These are phyloP conservation scores for Colletotrichum sp. DNA, from an alignment of 2,329 filamentous ascomycete genomes.

Conservation along the genomic window DNA sequence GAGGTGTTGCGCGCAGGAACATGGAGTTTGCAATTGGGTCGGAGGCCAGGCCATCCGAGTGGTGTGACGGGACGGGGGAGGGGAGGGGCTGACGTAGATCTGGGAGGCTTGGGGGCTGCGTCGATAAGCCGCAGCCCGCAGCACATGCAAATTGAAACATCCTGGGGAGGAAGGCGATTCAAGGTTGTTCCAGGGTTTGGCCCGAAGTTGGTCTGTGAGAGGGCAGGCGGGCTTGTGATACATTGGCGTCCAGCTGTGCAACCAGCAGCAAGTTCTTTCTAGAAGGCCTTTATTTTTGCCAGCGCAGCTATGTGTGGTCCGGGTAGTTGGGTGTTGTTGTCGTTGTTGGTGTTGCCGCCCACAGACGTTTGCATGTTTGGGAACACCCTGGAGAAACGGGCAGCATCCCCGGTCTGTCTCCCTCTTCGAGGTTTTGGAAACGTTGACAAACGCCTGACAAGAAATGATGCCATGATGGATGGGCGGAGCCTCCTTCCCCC, in stretches of 20 bases:
- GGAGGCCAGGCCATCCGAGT: background rate
- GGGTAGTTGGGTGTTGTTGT: background rate
- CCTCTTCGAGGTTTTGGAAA: background rate
- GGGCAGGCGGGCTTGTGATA: background rate
- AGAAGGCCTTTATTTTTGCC: background rate
- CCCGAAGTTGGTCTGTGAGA: background rate
- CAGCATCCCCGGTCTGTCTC: background rate
- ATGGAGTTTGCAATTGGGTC: background rate
- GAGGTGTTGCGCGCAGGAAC: constrained; percentile 4
- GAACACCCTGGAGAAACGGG: background rate
- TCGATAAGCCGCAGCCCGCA: background rate
- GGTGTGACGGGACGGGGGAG: background rate
- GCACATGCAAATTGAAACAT: constrained; percentile 3
- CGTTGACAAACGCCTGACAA: background rate
- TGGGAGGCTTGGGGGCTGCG: background rate
- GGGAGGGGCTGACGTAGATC: background rate
- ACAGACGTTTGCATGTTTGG: background rate
- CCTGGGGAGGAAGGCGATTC: background rate
- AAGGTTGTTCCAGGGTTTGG: background rate
- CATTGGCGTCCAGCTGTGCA: background rate
- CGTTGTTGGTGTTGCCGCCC: background rate
- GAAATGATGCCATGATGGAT: background rate
- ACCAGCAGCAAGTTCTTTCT: background rate
- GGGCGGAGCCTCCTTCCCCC: background rate
- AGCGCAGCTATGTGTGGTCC: background rate